These are phyloP conservation scores for Phytophthora idaei DNA, from an alignment of 352 stramenopile species.

Conservation along the genomic window DNA sequence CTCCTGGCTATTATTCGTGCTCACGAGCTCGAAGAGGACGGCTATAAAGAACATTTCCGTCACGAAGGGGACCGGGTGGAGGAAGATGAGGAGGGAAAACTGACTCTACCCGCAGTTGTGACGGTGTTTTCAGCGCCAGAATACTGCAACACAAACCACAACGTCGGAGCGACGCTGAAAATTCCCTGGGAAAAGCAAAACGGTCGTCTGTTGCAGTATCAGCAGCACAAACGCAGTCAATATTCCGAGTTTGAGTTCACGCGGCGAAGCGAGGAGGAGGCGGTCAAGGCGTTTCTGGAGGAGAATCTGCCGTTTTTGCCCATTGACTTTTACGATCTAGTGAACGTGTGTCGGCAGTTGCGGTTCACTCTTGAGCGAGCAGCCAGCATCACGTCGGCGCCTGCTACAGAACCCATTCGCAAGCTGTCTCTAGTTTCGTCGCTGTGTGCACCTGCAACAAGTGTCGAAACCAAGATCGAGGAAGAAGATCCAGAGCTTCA, in stretches of 20 bases:
- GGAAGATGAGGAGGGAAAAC: slow-evolving; percentile 17
- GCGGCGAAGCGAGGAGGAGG: slow-evolving; percentile 59
- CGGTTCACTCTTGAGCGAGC: slow-evolving; percentile 49
- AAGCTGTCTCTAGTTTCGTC: slow-evolving; percentile 45
- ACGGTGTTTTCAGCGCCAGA: slow-evolving; percentile 87
- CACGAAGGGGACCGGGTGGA: slow-evolving; percentile 20
- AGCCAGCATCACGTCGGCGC: slow-evolving; percentile 29
- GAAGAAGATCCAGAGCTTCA: slow-evolving; percentile 36
- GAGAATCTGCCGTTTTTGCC: slow-evolving; percentile 76
- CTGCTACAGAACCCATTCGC: slow-evolving; percentile 9
- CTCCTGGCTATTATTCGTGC: slow-evolving; percentile 78
- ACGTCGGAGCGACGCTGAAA: slow-evolving; percentile 77
- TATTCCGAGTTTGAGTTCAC: slow-evolving; percentile 60
- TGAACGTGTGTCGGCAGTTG: slow-evolving; percentile 66
- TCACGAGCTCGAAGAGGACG: slow-evolving; percentile 81
- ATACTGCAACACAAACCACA: slow-evolving; percentile 87
- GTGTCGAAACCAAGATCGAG: slow-evolving; percentile 23
- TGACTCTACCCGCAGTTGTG: slow-evolving; percentile 60
- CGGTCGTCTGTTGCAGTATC: slow-evolving; percentile 53
- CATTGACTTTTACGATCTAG: slow-evolving; percentile 79
- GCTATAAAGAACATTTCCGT: slow-evolving; percentile 76
- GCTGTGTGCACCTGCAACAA: slow-evolving; percentile 30
- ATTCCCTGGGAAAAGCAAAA: slow-evolving; percentile 60
- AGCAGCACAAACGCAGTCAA: slow-evolving; percentile 72
- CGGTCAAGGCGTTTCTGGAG: slow-evolving; percentile 55